phyloP scores from a whole-genome alignment of 495 filamentous ascomycete genomes.

The Lindgomyces ingoldianus region DNA sequence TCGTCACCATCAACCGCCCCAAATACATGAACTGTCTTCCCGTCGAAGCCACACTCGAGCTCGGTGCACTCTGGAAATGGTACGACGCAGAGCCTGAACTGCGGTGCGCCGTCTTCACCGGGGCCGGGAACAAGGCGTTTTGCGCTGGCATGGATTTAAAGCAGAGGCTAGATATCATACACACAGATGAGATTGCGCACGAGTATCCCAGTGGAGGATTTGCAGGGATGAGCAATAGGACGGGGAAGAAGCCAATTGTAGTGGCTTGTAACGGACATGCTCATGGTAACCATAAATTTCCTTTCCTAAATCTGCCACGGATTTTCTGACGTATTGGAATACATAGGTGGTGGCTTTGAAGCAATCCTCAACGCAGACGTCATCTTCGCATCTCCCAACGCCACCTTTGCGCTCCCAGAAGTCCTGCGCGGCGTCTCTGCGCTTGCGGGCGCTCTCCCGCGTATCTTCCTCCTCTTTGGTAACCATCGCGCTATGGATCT shows the following conservation, averaged over 20 bases:
- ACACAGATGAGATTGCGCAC: slow-evolving; percentile 13
- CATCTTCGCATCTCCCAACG: slow-evolving; percentile 26
- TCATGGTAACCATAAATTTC: slow-evolving; percentile 18
- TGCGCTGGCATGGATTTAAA: slow-evolving; percentile 42
- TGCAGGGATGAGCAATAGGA: slow-evolving; percentile 29
- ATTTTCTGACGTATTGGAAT: neutral
- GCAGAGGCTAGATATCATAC: slow-evolving; percentile 29
- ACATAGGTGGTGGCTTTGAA: slow-evolving; percentile 22
- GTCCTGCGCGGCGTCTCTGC: slow-evolving; percentile 26
- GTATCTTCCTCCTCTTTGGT: slow-evolving; percentile 21
- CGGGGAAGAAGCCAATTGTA: slow-evolving; percentile 34
- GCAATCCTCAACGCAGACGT: slow-evolving; percentile 26
- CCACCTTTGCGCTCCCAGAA: slow-evolving; percentile 27
- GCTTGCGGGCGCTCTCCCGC: slow-evolving; percentile 22
- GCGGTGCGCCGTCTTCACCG: slow-evolving; percentile 38
- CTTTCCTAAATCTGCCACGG: too few species aligned
- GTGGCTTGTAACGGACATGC: slow-evolving; percentile 31
- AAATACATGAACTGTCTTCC: slow-evolving; percentile 40
- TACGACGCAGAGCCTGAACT: slow-evolving; percentile 39
- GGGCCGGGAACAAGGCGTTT: slow-evolving; percentile 37
- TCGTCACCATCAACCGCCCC: slow-evolving; percentile 40
- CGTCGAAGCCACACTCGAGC: slow-evolving; percentile 34
- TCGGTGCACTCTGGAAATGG: slow-evolving; percentile 40
- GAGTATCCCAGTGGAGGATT: slow-evolving; percentile 26
- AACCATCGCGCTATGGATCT: slow-evolving; percentile 29